A percentile compares a stretch with the other conserved stretches of the same genome.
Evolutionary conservation across 768 basidiomycete genomes (phyloP).

Genomic region (Hypsizygus marmoreus): DNA sequence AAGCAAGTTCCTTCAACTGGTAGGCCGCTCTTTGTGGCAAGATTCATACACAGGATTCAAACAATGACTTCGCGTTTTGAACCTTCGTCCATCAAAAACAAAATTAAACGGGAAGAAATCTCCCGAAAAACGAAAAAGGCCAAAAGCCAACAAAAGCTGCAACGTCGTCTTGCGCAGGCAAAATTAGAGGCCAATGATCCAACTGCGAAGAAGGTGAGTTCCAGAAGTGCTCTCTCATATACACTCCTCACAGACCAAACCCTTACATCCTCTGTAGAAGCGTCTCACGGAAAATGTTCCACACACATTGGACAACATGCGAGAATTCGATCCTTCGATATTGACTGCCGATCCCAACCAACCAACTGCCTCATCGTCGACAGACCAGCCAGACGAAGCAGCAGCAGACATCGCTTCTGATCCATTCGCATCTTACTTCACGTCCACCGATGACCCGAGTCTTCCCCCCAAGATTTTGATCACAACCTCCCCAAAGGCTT

Average conservation of each 20-base stretch:
- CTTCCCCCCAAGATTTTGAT: constrained; percentile 86
- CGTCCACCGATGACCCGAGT: constrained; percentile 62
- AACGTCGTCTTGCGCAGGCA: constrained; percentile 74
- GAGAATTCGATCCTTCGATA: constrained; percentile 79
- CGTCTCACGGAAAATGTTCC: constrained; percentile 85
- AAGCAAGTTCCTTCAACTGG: too few relatives aligned
- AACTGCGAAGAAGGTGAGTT: constrained; percentile 70
- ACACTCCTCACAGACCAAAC: not conserved
- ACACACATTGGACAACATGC: constrained; percentile 89
- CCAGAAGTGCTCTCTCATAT: not conserved
- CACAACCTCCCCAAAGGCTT: constrained; percentile 87
- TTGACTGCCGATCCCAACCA: constrained; percentile 53
- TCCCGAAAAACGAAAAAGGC: constrained; percentile 72
- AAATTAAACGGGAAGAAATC: constrained; percentile 82
- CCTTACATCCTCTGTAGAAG: constrained; percentile 49
- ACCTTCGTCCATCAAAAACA: constrained; percentile 80
- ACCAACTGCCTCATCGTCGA: constrained; percentile 34
- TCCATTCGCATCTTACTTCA: constrained; percentile 78
- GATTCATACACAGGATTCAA: too few relatives aligned
- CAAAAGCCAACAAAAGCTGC: constrained; percentile 79
- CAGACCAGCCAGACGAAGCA: constrained; percentile 53
- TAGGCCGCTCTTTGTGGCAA: too few relatives aligned
- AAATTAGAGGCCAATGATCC: constrained; percentile 80
- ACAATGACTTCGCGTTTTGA: constrained; percentile 65
- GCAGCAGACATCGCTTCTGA: constrained; percentile 72